Evolutionary conservation across 768 basidiomycete genomes (phyloP), one percentile per base, ranked within the genome.

Genomic region (Tricholomella constricta): DNA sequence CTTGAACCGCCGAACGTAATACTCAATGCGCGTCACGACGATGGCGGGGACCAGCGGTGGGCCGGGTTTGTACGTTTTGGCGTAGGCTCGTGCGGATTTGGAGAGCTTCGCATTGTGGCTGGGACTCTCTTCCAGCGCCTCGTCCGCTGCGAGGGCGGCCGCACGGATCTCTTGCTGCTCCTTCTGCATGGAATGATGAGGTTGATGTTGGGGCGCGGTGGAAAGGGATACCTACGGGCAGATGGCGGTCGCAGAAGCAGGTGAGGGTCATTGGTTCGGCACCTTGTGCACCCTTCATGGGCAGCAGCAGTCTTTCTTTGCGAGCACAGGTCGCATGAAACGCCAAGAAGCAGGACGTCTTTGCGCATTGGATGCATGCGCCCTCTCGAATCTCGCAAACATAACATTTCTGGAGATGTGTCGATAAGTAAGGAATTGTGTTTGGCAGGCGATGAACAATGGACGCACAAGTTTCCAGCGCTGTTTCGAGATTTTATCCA

Each of bases 251-350:
- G 62, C 97, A 99, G 62, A 77, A 97, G 34, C 86, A 89, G 4
- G 86, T 84, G 26, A 98, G 78, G 0, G 82, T 79, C 4, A 80
- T 82, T 22, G 84, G 82, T 56, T 93, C 90, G 20, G 86, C 74
- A 9, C 88, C 91, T 47, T 88, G 85, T 0, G 84, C 78, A 26
- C 82, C 83, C 65, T 94, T 94, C 91, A 94, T 94, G 0, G 91
- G 89, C 72, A 92, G 78, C 25, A 98, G 69, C 3, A 95, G 66
- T 60, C 89, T 93, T 61, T 90, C 84, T 59, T 88, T 89, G 12
- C 96, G 79, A 1, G 94, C 97, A 64, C 97, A 99, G 0, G 96
- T 95, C 1, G 89, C 81, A 66, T 99, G 97, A 62, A 97, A 99
- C 0, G 97, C 95, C 14, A 89, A 78, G 68, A 91, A 94, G 72